Conservation (phyloP, 768 basidiomycete genomes). For the Leucocoprinus leucothites region DNA sequence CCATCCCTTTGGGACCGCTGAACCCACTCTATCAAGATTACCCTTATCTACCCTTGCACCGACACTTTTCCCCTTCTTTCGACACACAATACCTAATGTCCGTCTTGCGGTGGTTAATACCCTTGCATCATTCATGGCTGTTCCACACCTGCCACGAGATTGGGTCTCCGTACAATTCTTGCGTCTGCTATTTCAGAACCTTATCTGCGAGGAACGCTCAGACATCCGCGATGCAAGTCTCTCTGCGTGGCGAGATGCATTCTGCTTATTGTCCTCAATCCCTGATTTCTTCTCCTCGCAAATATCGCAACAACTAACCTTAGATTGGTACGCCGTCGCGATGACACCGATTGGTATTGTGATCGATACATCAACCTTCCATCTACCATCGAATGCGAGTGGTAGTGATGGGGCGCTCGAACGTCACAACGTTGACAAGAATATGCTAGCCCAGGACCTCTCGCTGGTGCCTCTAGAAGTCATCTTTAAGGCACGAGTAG, state of each 20-base stretch:
- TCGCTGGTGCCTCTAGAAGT: constrained; percentile 75
- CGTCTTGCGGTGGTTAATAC: constrained; percentile 92
- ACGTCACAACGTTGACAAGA: constrained; percentile 94
- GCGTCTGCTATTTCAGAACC: constrained; percentile 88
- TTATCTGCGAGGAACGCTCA: constrained; percentile 83
- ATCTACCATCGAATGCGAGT: constrained; percentile 50
- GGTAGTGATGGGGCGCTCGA: constrained; percentile 50
- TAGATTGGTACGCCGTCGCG: constrained; percentile 84
- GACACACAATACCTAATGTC: constrained; percentile 92
- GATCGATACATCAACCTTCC: constrained; percentile 69
- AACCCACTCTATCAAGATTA: constrained; percentile 41
- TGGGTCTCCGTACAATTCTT: constrained; percentile 83
- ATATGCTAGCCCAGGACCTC: constrained; percentile 88
- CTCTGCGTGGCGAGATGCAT: constrained; percentile 68
- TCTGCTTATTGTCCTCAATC: constrained; percentile 48
- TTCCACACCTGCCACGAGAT: constrained; percentile 65
- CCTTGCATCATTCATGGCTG: constrained; percentile 80
- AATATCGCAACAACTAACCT: constrained; percentile 54
- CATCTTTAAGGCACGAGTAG: constrained; percentile 75
- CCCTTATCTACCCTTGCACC: constrained; percentile 82
- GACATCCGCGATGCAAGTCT: constrained; percentile 80
- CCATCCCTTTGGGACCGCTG: background rate
- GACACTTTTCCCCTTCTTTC: constrained; percentile 92
- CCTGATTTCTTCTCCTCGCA: constrained; percentile 49
- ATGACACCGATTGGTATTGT: constrained; percentile 89